Evolutionary conservation across 768 basidiomycete genomes (phyloP).

Genomic region (Pleurotus giganteus): DNA sequence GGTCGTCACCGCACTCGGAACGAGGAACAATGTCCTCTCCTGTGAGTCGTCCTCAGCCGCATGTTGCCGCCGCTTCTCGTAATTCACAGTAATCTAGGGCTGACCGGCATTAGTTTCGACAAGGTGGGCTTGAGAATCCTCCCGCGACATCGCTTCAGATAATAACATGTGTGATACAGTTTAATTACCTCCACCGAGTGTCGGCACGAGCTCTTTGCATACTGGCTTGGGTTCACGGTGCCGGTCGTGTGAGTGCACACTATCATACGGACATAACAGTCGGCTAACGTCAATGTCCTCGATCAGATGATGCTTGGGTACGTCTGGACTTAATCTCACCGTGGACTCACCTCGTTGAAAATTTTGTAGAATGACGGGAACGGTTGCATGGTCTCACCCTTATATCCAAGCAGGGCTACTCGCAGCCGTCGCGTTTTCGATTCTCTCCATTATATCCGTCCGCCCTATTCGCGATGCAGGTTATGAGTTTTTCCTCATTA

Average conservation of each 20-base stretch:
- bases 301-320: slow-evolving; percentile 19
- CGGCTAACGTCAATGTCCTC: not conserved
- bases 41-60: slow-evolving; percentile 19
- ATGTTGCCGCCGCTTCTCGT: not conserved
- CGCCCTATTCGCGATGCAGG: slow-evolving; percentile 41
- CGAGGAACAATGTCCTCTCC: slow-evolving; percentile 55
- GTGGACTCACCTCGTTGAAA: not conserved
- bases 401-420: slow-evolving; percentile 36
- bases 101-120: slow-evolving; percentile 51
- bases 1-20: slow-evolving; percentile 55
- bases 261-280: not conserved
- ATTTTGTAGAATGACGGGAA: slow-evolving; percentile 13
- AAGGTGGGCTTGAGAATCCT: slow-evolving; percentile 23
- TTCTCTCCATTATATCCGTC: slow-evolving; percentile 46
- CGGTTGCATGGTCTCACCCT: slow-evolving; percentile 14
- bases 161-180: slow-evolving; percentile 24
- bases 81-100: slow-evolving; percentile 26
- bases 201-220: slow-evolving; percentile 44
- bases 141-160: not conserved
- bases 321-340: not conserved
- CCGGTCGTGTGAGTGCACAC: slow-evolving; percentile 36
- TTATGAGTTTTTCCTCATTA: slow-evolving; percentile 53
- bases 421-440: slow-evolving; percentile 35
- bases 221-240: slow-evolving; percentile 48
- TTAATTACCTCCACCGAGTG: slow-evolving; percentile 46